These are phyloP conservation scores for Elaeagnus macrophylla DNA, from an alignment of 306 rosid species.

Conservation along the genomic window DNA sequence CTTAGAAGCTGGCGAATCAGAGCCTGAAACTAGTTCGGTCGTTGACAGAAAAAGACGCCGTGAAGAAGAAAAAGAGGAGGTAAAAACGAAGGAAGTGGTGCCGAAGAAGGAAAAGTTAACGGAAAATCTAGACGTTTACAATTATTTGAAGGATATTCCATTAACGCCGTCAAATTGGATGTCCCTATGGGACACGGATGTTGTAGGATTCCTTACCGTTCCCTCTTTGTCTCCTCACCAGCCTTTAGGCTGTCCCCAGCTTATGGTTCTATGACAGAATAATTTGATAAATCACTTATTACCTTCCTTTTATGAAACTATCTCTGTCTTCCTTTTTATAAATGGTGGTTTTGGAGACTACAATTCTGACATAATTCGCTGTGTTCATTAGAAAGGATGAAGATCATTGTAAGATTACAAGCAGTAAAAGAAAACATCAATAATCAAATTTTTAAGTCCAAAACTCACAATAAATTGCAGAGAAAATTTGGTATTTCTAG, in stretches of 20 bases:
- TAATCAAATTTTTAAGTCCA: too few relatives aligned
- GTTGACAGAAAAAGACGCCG: slow-evolving; percentile 39
- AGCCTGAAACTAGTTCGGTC: background rate
- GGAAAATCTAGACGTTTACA: slow-evolving; percentile 13
- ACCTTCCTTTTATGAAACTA: too few relatives aligned
- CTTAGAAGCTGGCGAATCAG: slow-evolving; percentile 31
- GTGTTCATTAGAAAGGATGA: too few relatives aligned
- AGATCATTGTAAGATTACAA: too few relatives aligned
- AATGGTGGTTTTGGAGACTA: too few relatives aligned
- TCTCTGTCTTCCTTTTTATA: too few relatives aligned
- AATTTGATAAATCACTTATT: too few relatives aligned
- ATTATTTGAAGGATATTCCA: slow-evolving; percentile 31
- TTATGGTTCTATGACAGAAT: slow-evolving; percentile 41
- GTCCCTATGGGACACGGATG: slow-evolving; percentile 52
- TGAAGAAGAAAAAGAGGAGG: slow-evolving; percentile 21
- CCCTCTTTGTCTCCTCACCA: slow-evolving; percentile 72
- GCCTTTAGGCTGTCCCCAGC: slow-evolving; percentile 42
- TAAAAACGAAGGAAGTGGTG: slow-evolving; percentile 11
- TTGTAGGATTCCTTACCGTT: slow-evolving; percentile 41
- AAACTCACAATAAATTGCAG: too few relatives aligned
- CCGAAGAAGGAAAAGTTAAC: slow-evolving; percentile 44
- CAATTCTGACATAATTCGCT: too few relatives aligned
- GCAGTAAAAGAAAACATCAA: too few relatives aligned
- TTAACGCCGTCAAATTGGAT: slow-evolving; percentile 79
- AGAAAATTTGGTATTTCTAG: too few relatives aligned